phyloP scores from a whole-genome alignment of 345 rosid species.

The Orychophragmus violaceus region DNA sequence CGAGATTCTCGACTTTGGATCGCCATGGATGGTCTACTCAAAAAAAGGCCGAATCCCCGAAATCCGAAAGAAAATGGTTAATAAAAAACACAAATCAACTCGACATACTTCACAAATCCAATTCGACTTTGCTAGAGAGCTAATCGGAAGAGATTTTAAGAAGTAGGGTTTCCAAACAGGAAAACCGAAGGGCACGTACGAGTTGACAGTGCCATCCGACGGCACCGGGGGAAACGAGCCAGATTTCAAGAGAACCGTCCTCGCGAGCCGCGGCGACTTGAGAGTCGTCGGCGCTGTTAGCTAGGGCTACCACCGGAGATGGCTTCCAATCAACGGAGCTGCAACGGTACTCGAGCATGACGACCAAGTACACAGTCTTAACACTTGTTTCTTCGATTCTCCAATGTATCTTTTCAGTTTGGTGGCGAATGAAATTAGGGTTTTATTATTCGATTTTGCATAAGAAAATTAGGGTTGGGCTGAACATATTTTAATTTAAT shows the following conservation, averaged over 20 bases:
- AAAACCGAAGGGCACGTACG: constrained; percentile 49
- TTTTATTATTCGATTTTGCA: too few relatives aligned
- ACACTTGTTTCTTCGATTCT: too few relatives aligned
- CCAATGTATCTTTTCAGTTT: too few relatives aligned
- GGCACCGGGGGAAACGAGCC: constrained; percentile 94
- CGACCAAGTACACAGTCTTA: background rate
- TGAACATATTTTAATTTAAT: too few relatives aligned
- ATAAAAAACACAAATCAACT: constrained; percentile 28
- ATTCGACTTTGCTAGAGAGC: constrained; percentile 8
- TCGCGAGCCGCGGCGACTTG: constrained; percentile 89
- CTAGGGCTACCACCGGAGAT: constrained; percentile 80
- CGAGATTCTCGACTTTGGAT: constrained; percentile 65
- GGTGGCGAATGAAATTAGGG: too few relatives aligned
- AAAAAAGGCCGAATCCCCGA: background rate
- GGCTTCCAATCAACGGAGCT: constrained; percentile 88
- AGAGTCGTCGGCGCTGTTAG: constrained; percentile 62
- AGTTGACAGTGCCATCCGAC: constrained; percentile 98
- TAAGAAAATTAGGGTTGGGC: too few relatives aligned
- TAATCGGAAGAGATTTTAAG: constrained; percentile 1
- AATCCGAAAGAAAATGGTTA: constrained; percentile 9
- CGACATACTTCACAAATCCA: constrained; percentile 25
- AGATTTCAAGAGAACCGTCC: constrained; percentile 91
- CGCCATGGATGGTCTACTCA: constrained; percentile 72
- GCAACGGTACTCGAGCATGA: constrained; percentile 57
- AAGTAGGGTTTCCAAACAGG: background rate